Evolutionary conservation across 208 protist genomes (phyloP).

Genomic region (Crithidia fasciculata): DNA sequence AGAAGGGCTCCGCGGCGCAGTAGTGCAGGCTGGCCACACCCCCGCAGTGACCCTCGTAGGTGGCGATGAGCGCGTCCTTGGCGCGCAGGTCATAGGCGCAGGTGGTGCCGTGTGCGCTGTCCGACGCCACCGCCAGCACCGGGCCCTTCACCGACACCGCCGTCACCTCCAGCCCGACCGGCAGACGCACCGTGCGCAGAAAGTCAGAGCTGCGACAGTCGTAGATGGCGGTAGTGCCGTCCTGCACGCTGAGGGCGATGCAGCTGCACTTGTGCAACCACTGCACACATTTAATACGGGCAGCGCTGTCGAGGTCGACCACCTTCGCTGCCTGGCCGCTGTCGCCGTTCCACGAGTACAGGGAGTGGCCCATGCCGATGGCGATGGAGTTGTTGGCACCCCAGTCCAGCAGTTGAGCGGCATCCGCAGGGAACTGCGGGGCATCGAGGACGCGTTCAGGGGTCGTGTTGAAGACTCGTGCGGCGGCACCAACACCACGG

Average conservation of each 20-base stretch:
- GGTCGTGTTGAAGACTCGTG: constrained; percentile 69
- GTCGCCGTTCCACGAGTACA: constrained; percentile 79
- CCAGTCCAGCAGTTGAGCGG: constrained; percentile 83
- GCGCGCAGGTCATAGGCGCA: constrained; percentile 79
- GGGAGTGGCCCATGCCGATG: constrained; percentile 74
- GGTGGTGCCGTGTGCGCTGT: constrained; percentile 40
- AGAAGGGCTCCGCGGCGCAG: constrained; percentile 78
- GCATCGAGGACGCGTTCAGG: constrained; percentile 83
- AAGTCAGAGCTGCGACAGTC: constrained; percentile 68
- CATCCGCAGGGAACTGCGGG: constrained; percentile 63
- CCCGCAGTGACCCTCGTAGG: constrained; percentile 63
- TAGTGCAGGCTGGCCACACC: constrained; percentile 64
- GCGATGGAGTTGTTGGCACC: constrained; percentile 83
- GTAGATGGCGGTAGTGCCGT: constrained; percentile 73
- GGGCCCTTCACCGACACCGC: constrained; percentile 75
- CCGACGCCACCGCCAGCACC: constrained; percentile 63
- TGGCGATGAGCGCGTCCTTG: constrained; percentile 68
- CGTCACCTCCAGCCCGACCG: constrained; percentile 46
- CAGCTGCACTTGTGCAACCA: constrained; percentile 85
- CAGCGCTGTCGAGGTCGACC: constrained; percentile 58
- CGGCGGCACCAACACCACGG: constrained; percentile 4
- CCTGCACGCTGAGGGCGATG: constrained; percentile 65
- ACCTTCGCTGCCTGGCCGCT: constrained; percentile 58
- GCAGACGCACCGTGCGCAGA: constrained; percentile 64
- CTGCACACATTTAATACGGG: constrained; percentile 57